Evolutionary conservation across 1,284 basidiomycete species (phyloP), one percentile per base, ranked within the genome.

Genomic region (Leccinum subrobustum): DNA sequence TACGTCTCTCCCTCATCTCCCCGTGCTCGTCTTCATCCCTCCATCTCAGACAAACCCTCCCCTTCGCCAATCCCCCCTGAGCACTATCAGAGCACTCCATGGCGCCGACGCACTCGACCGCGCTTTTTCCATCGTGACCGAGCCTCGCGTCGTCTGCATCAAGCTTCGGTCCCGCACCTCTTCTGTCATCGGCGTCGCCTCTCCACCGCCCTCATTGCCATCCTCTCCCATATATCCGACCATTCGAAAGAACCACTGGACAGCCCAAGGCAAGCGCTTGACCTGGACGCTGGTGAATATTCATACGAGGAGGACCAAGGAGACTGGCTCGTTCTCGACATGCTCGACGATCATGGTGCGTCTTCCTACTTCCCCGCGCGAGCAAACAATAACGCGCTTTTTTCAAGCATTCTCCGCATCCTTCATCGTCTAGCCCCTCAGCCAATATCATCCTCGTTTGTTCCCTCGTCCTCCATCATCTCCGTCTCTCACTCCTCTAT

Each of bases 321-420:
- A 0, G 81, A 84, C 53, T 86, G 83, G 83, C 75, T 88, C 33
- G 76, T 87, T 3, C 68, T 89, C 27, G 85, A 88, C 66, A 76
- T 87, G 76, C 77, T 80, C 3, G 78, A 79, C 59, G 83, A 84
- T 52, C 67, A 76, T 54, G 83, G 86, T 86, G 63, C 47, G 65
- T 11, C 31, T 25, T 5, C 27, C 25, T 29, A 8, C 42, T 25
- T 5, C 4, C 0, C 2, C 18, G 20, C 42, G 52, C 8, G 52
- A 14, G 14, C 9, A 39, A 57, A 29, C 18, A 44, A 33, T 62
- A 7, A 57, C 18, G 16, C 47, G 12, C 25, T 9, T 20, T 55
- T 79, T 65, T 75, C 77, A 25, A 83, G 81, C 56, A 75, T 88
- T 12, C 74, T 88, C 0, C 83, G 87, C 16, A 77, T 88, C 29